Base-by-base conservation (phyloP, 768 basidiomycete species). In the Artomyces pyxidatus region DNA sequence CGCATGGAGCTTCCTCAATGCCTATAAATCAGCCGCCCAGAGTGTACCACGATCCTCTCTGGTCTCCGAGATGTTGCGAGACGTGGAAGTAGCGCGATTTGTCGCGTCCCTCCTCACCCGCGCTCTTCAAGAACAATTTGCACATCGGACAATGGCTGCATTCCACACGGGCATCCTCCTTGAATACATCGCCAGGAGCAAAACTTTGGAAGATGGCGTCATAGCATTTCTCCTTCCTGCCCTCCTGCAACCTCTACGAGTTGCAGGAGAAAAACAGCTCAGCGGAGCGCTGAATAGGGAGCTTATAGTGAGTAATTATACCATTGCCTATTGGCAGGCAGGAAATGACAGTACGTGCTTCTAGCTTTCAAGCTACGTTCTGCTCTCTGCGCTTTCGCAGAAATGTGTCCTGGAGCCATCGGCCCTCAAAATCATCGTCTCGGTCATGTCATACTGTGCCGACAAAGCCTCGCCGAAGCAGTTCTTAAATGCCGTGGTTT, bases 141-240 rank as follows among this genome's bases (percentile, higher is more conserved):
- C 59, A 3, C 43, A 95, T 61, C 82, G 82, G 30, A 77, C 85
- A 0, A 67, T 98, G 14, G 65, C 91, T 38, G 81, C 82, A 1
- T 97, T 97, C 68, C 88, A 90, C 63, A 77, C 86, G 6, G 83
- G 86, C 6, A 77, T 77, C 0, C 66, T 91, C 38, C 78, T 93
- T 28, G 91, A 89, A 35, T 94, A 86, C 59, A 71, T 99, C 32
- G 76, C 80, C 30, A 68, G 74, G 38, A 69, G 63, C 28, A 74
- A 81, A 47, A 55, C 61, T 4, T 59, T 88, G 27, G 79, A 85
- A 55, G 85, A 87, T 61, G 83, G 81, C 16, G 72, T 76, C 0
- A 64, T 84, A 12, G 84, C 82, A 0, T 76, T 78, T 59, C 54
- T 88, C 9, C 63, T 91, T 0, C 81, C 85, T 6, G 78, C 83